A percentile compares a stretch with the other conserved stretches of the same genome.
phyloP scores from a whole-genome alignment of 106 monocot genomes.

The Narthecium ossifragum region DNA sequence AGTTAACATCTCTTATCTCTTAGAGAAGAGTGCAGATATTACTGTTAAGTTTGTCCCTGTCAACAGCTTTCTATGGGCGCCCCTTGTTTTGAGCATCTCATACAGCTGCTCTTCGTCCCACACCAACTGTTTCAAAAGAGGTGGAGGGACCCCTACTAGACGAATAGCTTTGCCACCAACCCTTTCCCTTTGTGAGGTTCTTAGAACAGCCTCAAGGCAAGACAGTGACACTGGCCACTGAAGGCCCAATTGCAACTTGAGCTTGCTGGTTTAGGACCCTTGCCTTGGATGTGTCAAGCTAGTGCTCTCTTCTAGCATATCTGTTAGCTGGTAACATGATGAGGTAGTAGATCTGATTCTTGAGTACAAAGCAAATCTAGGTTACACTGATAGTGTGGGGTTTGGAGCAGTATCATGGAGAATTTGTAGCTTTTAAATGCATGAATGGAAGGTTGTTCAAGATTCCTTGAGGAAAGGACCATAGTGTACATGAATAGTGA shows the following conservation, averaged over 20 bases:
- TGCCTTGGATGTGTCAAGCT: no score
- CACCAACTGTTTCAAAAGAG: not conserved
- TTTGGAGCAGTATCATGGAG: no score
- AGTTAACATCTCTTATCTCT: not conserved
- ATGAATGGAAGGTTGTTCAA: no score
- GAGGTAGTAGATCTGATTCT: no score
- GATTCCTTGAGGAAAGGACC: no score
- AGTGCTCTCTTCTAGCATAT: no score
- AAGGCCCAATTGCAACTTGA: not conserved
- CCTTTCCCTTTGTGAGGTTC: not conserved
- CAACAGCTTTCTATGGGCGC: not conserved
- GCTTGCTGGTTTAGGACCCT: no score
- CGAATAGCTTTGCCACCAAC: not conserved
- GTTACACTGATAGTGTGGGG: no score
- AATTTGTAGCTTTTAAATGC: no score
- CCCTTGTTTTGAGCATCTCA: slow-evolving; percentile 1
- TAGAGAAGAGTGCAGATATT: not conserved
- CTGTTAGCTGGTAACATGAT: no score
- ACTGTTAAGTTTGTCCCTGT: not conserved
- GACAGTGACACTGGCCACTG: not conserved
- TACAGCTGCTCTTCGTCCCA: not conserved
- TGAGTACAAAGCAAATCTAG: no score
- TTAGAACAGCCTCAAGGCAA: not conserved
- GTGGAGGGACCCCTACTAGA: not conserved
- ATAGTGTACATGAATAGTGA: no score